Conservation (phyloP, 2,329 filamentous ascomycete genomes). For the Podosphaera fusca region DNA sequence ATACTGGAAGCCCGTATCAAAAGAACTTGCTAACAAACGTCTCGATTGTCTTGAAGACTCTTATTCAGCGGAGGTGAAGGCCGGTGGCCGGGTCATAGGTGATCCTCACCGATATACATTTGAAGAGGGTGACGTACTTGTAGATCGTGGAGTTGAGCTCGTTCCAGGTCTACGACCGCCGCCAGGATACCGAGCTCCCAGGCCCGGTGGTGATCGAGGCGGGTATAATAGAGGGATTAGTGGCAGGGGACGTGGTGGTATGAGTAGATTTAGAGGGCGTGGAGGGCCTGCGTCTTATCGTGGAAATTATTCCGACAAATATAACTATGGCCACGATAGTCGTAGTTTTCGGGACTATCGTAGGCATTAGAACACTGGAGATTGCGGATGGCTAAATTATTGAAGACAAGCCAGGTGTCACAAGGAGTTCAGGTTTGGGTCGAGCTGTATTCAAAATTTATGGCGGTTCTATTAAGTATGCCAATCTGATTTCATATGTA, state of each 20-base stretch:
- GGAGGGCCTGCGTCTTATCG: constrained; percentile 1
- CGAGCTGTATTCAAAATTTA: background rate
- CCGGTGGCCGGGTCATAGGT: constrained; percentile 18
- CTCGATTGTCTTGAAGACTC: constrained; percentile 32
- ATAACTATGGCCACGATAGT: constrained; percentile 5
- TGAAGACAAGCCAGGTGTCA: background rate
- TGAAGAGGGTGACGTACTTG: constrained; percentile 39
- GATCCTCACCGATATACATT: constrained; percentile 44
- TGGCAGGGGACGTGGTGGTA: constrained; percentile 1
- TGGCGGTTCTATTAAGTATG: background rate
- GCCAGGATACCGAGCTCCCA: constrained; percentile 16
- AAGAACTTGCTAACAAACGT: constrained; percentile 39
- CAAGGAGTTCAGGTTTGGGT: background rate
- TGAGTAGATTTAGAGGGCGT: background rate
- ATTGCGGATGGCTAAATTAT: background rate
- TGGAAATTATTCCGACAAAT: constrained; percentile 1
- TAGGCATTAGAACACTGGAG: constrained; percentile 4
- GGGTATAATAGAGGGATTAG: constrained; percentile 2
- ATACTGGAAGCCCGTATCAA: constrained; percentile 39
- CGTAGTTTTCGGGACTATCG: constrained; percentile 7
- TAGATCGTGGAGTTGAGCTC: constrained; percentile 50
- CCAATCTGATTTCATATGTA: background rate
- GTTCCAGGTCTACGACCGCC: constrained; percentile 40
- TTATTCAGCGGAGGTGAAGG: constrained; percentile 17
- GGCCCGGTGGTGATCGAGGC: constrained; percentile 9